These are phyloP conservation scores for Cicer judaicum DNA, from an alignment of 306 rosid genomes.

Conservation along the genomic window DNA sequence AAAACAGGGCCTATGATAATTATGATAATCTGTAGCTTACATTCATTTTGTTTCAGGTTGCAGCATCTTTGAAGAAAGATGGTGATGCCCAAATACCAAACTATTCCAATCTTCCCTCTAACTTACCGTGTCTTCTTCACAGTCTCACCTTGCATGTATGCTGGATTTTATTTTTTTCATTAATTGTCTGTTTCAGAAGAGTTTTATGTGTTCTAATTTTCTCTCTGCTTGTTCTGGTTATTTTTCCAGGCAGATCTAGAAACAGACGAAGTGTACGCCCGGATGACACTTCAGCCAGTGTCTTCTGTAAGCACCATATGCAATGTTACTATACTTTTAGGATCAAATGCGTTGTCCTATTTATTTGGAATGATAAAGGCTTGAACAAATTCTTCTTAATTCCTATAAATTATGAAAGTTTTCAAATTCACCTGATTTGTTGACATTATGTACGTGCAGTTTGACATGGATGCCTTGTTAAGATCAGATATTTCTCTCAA, in stretches of 20 bases:
- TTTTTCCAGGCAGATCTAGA: slow-evolving; percentile 83
- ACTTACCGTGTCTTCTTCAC: slow-evolving; percentile 82
- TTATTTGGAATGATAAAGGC: too few relatives aligned
- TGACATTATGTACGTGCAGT: slow-evolving; percentile 49
- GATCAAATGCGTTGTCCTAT: neutral
- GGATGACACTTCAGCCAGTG: slow-evolving; percentile 90
- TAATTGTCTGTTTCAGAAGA: neutral
- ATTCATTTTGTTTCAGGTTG: slow-evolving; percentile 64
- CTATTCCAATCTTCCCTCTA: slow-evolving; percentile 85
- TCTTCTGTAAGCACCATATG: slow-evolving; percentile 61
- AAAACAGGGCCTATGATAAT: neutral
- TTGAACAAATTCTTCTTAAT: neutral
- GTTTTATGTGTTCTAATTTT: neutral
- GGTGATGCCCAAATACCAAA: slow-evolving; percentile 78
- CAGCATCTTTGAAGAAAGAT: slow-evolving; percentile 88
- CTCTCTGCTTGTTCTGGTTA: neutral
- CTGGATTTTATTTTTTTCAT: neutral
- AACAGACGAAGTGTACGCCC: slow-evolving; percentile 94
- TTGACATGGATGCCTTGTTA: slow-evolving; percentile 81
- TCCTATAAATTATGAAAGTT: neutral
- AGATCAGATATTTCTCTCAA: slow-evolving; percentile 92
- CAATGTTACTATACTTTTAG: neutral
- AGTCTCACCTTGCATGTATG: slow-evolving; percentile 85
- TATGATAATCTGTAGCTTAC: neutral
- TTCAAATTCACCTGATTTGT: slow-evolving; percentile 29